A percentile compares a stretch with the other conserved stretches of the same genome.
Conservation (phyloP, 2,329 filamentous ascomycete genomes). For the Podosphaera fusca region DNA sequence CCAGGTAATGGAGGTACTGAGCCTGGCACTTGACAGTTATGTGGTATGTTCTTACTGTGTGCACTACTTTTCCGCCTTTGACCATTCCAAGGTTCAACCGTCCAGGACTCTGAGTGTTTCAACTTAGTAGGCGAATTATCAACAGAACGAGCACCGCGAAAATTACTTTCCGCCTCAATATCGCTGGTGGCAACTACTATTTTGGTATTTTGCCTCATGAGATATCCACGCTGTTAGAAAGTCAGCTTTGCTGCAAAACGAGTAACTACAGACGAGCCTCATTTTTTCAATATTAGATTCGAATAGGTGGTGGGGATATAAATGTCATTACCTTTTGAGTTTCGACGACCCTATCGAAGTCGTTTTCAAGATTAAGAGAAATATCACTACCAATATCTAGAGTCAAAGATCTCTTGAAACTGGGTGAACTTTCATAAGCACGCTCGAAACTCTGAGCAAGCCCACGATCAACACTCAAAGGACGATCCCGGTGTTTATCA, state of each 20-base stretch:
- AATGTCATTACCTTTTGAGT: slow-evolving; percentile 65
- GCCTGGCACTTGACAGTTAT: slow-evolving; percentile 22
- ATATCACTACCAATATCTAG: slow-evolving; percentile 51
- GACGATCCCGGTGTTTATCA: slow-evolving; percentile 31
- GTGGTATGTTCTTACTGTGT: slow-evolving; percentile 31
- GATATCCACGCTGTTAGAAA: slow-evolving; percentile 73
- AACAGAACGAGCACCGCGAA: slow-evolving; percentile 30
- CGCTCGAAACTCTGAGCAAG: slow-evolving; percentile 13
- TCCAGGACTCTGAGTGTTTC: slow-evolving; percentile 73
- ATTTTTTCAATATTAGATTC: slow-evolving; percentile 17
- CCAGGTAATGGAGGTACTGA: slow-evolving; percentile 67
- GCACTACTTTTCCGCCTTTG: slow-evolving; percentile 44
- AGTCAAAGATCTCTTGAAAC: slow-evolving; percentile 63
- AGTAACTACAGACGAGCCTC: slow-evolving; percentile 20
- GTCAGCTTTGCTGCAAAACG: slow-evolving; percentile 31
- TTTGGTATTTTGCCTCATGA: slow-evolving; percentile 98
- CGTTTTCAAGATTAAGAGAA: slow-evolving; percentile 67
- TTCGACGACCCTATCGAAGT: slow-evolving; percentile 89
- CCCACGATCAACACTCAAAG: slow-evolving; percentile 21
- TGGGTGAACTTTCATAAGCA: slow-evolving; percentile 31
- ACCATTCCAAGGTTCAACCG: slow-evolving; percentile 89
- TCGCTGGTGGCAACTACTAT: slow-evolving; percentile 69
- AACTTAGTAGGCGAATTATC: slow-evolving; percentile 52
- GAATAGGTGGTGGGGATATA: slow-evolving; percentile 12
- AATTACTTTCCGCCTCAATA: slow-evolving; percentile 36